Percentiles rank a stretch among this genome's conserved stretches.
Conservation (phyloP, 257 asterid species). For the Nicotiana sylvestris region DNA sequence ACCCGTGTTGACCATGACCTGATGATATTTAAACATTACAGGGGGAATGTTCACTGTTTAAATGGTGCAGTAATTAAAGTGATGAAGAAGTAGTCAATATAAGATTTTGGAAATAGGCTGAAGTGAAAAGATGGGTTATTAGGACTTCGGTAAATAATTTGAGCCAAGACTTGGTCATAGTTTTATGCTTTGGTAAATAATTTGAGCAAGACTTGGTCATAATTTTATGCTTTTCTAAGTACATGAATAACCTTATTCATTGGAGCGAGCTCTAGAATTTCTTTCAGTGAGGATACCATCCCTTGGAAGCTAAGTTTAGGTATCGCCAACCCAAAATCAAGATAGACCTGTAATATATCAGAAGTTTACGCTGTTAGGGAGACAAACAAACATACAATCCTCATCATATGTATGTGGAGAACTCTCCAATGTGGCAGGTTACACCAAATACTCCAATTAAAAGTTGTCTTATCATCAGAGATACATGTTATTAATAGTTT, state of each 20-base stretch:
- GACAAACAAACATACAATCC: slow-evolving; percentile 4
- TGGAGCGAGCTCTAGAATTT: slow-evolving; percentile 72
- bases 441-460: too few relatives aligned
- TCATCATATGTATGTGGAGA: slow-evolving; percentile 7
- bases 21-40: slow-evolving; percentile 21
- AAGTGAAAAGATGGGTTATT: neutral
- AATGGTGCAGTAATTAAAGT: neutral
- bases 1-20: slow-evolving; percentile 95
- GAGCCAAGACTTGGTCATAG: neutral
- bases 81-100: neutral
- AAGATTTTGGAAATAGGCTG: neutral
- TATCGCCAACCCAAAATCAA: slow-evolving; percentile 90
- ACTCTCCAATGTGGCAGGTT: too few relatives aligned
- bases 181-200: neutral
- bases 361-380: neutral
- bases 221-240: slow-evolving; percentile 1
- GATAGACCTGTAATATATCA: slow-evolving; percentile 51
- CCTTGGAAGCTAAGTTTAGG: slow-evolving; percentile 90
- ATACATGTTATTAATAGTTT: neutral
- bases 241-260: neutral
- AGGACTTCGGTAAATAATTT: neutral
- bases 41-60: neutral
- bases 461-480: too few relatives aligned
- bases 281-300: slow-evolving; percentile 77
- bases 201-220: neutral